Percentiles rank a stretch among this genome's conserved stretches.
Evolutionary conservation across 495 filamentous ascomycete genomes (phyloP).

Genomic region (Talaromyces thailandensis): DNA sequence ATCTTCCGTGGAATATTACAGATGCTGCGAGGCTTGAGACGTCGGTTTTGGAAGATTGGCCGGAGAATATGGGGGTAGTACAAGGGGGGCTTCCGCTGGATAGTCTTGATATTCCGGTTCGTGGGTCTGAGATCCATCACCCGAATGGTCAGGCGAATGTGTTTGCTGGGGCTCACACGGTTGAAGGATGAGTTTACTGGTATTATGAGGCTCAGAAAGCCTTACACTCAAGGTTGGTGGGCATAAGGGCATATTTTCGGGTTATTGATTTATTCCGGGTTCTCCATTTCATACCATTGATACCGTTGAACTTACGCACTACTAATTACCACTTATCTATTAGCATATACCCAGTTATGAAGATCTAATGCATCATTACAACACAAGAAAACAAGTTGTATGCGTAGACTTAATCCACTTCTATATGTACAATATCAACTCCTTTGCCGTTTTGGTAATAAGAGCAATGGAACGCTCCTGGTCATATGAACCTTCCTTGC

Average conservation of each 20-base stretch:
- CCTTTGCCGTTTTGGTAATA: not conserved
- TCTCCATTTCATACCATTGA: not conserved
- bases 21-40: not conserved
- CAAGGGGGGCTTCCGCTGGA: not conserved
- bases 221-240: not conserved
- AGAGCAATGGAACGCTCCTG: not conserved
- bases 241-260: not conserved
- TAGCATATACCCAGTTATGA: not conserved
- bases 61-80: not conserved
- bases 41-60: not conserved
- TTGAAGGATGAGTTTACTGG: not conserved
- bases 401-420: not conserved
- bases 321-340: not conserved
- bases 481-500: not conserved
- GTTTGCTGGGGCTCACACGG: not conserved
- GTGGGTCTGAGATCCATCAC: not conserved
- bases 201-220: not conserved
- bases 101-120: not conserved
- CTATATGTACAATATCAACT: conserved; percentile 4
- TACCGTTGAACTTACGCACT: not conserved
- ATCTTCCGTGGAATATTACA: conserved; percentile 21
- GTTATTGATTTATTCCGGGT: not conserved
- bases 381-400: not conserved
- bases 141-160: not conserved
- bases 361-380: not conserved